A percentile compares a stretch with the other conserved stretches of the same genome.
These are phyloP conservation scores for Gyrodon lividus DNA, from an alignment of 768 basidiomycete genomes.

Conservation along the genomic window DNA sequence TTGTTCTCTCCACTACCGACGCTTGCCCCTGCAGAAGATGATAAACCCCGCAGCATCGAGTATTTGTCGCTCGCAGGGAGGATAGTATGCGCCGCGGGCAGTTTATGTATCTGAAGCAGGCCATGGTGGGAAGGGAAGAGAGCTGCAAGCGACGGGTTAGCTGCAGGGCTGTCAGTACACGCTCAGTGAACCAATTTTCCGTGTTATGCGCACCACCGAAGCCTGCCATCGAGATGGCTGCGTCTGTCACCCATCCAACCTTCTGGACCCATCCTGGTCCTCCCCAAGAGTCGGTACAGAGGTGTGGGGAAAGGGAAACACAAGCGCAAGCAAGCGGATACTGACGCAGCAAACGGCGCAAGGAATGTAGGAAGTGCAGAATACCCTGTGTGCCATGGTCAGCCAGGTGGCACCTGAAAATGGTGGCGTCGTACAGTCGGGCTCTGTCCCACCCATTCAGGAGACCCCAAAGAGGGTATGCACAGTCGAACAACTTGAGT, in stretches of 20 bases:
- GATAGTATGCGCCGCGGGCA: slow-evolving; percentile 74
- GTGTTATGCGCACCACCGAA: slow-evolving; percentile 64
- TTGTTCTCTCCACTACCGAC: slow-evolving; percentile 92
- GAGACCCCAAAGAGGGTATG: slow-evolving; percentile 59
- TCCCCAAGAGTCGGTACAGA: slow-evolving; percentile 57
- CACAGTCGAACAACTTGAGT: slow-evolving; percentile 55
- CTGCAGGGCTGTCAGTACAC: slow-evolving; percentile 38
- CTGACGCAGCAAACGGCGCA: slow-evolving; percentile 60
- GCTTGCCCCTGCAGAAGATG: slow-evolving; percentile 46
- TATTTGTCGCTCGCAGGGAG: slow-evolving; percentile 78
- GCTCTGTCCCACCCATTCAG: slow-evolving; percentile 65
- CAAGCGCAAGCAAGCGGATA: slow-evolving; percentile 64
- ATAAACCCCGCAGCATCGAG: slow-evolving; percentile 81
- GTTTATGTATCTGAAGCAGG: slow-evolving; percentile 68
- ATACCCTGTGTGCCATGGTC: slow-evolving; percentile 50
- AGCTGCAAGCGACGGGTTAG: slow-evolving; percentile 69
- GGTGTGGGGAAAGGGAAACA: slow-evolving; percentile 62
- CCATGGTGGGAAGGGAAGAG: slow-evolving; percentile 88
- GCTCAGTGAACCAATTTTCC: not conserved
- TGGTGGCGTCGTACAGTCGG: slow-evolving; percentile 44
- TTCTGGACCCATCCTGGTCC: slow-evolving; percentile 74
- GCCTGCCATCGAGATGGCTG: slow-evolving; percentile 66
- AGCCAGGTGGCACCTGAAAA: not conserved
- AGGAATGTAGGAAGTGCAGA: slow-evolving; percentile 65
- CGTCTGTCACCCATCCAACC: slow-evolving; percentile 78